Base-by-base conservation (phyloP, 345 rosid species). In the Heritiera littoralis region DNA sequence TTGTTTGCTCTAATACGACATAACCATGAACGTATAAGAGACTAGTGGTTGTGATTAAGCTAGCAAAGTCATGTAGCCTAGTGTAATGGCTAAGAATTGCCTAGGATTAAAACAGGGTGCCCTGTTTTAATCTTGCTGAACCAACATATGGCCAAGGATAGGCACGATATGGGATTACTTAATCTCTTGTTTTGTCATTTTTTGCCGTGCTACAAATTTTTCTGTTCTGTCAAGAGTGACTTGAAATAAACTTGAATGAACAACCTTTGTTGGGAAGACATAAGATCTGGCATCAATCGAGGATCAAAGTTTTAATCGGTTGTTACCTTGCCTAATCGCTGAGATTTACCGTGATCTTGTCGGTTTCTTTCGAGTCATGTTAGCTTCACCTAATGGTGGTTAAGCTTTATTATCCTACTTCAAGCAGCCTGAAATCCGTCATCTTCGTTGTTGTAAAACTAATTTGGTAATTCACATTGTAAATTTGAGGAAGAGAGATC, bases 1-100 rank as follows among this genome's bases (percentile, higher is more conserved):
- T 72, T 32, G 15, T 72, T 51, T 72, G 75, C 75, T 72, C 75
- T 72, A 72, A 32, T 72, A 72, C 61, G 61, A 52, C 75, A 52
- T 52, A 72, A 72, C 45, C 60, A 43, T 51, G 6, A 2, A 51
- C 8, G 32, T 4, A 15, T 30, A 69, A 66, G n/a, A 6, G 74
- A 46, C 74, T 13, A 32, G 58, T 48, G 58, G 74, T 23, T 69
- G 71, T 3, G 28, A 28, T 8, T 40, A 18, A 41, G 49, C 28
- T 40, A 41, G 23, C 23, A 66, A 66, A 66, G 40, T 64, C 71
- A 40, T 66, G 23, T 66, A 66, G 23, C 49, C 46, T 66, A 64
- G 67, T n/a, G 2, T 18, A 8, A 66, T 66, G 71, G 49, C 71
- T 46, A 67, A 4, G 49, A 66, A 66, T 15, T 40, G 49, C 13